Percentiles rank a stretch among this genome's conserved stretches.
phyloP scores from a whole-genome alignment of 306 rosid genomes.

The Phaseolus lunatus region DNA sequence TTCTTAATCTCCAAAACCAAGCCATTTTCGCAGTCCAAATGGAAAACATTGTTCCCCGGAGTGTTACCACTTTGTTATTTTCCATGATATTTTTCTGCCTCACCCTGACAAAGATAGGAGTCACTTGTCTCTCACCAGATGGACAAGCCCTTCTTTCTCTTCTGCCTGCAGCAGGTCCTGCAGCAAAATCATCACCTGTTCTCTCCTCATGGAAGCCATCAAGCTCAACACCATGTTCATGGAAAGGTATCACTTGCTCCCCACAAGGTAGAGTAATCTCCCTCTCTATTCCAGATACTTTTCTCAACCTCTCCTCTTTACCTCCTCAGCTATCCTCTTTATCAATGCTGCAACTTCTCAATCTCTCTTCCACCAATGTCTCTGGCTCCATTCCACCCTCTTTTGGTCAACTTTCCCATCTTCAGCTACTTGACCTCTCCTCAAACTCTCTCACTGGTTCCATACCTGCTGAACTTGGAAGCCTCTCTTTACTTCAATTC shows the following conservation, averaged over 20 bases:
- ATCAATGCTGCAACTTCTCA: conserved; percentile 86
- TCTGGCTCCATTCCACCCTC: conserved; percentile 86
- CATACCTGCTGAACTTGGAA: conserved; percentile 78
- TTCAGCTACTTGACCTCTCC: conserved; percentile 86
- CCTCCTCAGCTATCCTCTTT: conserved; percentile 80
- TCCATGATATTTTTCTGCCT: conserved; percentile 48
- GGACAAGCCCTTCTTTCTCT: conserved; percentile 91
- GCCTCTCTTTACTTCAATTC: conserved; percentile 73
- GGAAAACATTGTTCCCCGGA: conserved; percentile 43
- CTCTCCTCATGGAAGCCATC: conserved; percentile 89
- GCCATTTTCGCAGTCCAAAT: conserved; percentile 49
- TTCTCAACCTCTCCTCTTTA: conserved; percentile 76
- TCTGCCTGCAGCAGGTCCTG: conserved; percentile 52
- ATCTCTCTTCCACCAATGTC: conserved; percentile 87
- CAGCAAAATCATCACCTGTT: conserved; percentile 59
- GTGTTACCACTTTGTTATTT: conserved; percentile 49
- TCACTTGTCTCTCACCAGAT: conserved; percentile 75
- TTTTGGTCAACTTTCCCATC: conserved; percentile 74
- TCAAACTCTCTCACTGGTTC: conserved; percentile 80
- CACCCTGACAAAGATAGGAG: conserved; percentile 46
- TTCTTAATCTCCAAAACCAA: conserved; percentile 47
- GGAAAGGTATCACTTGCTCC: conserved; percentile 89
- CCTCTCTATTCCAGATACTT: conserved; percentile 74
- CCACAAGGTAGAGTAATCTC: conserved; percentile 90
- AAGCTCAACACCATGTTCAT: conserved; percentile 85